phyloP scores from a whole-genome alignment of 164 flowering plant species.

The Litsea cubeba region DNA sequence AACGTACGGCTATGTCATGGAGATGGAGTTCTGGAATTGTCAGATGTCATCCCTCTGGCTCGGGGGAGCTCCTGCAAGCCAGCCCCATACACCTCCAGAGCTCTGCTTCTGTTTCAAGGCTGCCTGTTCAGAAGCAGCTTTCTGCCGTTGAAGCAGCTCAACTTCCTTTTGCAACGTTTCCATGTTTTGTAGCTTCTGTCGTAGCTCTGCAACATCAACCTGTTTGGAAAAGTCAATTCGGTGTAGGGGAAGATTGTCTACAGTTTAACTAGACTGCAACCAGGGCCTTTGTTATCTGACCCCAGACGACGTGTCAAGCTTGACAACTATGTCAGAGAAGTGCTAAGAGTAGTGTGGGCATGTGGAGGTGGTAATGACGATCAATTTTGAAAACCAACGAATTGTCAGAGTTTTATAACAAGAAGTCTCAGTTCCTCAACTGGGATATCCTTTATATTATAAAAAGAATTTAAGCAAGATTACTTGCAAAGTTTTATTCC shows the following conservation, averaged over 20 bases:
- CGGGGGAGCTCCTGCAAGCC: constrained; percentile 85
- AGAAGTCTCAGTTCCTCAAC: too few species aligned
- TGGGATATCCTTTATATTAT: too few species aligned
- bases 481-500: too few species aligned
- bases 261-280: too few species aligned
- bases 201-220: constrained; percentile 97
- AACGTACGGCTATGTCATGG: not conserved
- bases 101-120: constrained; percentile 69
- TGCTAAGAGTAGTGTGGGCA: too few species aligned
- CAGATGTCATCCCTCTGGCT: constrained; percentile 34
- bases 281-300: too few species aligned
- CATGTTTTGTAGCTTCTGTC: constrained; percentile 84
- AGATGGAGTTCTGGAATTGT: not conserved
- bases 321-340: too few species aligned
- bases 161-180: constrained; percentile 84
- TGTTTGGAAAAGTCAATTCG: constrained; percentile 16
- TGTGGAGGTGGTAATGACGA: too few species aligned
- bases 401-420: too few species aligned
- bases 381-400: too few species aligned
- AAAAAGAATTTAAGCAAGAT: not conserved
- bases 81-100: constrained; percentile 95
- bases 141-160: constrained; percentile 86
- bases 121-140: constrained; percentile 89
- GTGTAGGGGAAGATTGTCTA: not conserved
- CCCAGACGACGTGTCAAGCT: too few species aligned